Evolutionary conservation across 2,329 filamentous ascomycete genomes (phyloP), one percentile per base, ranked within the genome.

Genomic region (Ophiostoma populinum): DNA sequence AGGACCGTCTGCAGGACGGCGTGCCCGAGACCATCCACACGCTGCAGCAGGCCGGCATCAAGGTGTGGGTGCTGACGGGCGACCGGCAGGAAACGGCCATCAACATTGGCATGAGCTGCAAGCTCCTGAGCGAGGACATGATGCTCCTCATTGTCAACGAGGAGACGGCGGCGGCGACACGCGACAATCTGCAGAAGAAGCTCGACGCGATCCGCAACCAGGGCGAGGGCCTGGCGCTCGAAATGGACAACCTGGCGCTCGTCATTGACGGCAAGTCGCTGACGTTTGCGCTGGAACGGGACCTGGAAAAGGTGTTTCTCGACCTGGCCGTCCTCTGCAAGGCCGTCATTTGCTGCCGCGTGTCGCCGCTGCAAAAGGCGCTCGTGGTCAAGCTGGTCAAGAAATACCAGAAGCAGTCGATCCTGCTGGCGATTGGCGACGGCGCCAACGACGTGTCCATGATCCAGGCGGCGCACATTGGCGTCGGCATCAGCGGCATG

Each of bases 21-120:
- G 90, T 98, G 12, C 90, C 90, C 2, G 90, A 98, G 55, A 98
- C 90, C 0, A 98, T 98, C 39, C 85, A 94, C 54, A 98, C 90
- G 0, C 64, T 98, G 19, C 92, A 98, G 55, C 81, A 86, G 44
- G 90, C 92, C 17, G 87, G 86, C 35, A 95, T 98, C 64, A 98
- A 98, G 58, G 78, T 98, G 37, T 98, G 90, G 90, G 90, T 98
- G 15, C 58, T 98, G 55, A 98, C 90, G 25, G 90, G 90, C 47
- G 90, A 98, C 62, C 74, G 90, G 48, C 92, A 98, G 57, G 90
- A 98, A 57, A 98, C 90, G 19, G 90, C 90, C 38, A 98, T 98
- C 68, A 98, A 98, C 55, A 98, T 98, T 46, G 90, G 92, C 44
- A 98, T 98, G 90, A 94, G 85, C 54, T 98, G 90, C 60, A 95